Conservation (phyloP, 441 rosid species). For the Raphanus hybrid region DNA sequence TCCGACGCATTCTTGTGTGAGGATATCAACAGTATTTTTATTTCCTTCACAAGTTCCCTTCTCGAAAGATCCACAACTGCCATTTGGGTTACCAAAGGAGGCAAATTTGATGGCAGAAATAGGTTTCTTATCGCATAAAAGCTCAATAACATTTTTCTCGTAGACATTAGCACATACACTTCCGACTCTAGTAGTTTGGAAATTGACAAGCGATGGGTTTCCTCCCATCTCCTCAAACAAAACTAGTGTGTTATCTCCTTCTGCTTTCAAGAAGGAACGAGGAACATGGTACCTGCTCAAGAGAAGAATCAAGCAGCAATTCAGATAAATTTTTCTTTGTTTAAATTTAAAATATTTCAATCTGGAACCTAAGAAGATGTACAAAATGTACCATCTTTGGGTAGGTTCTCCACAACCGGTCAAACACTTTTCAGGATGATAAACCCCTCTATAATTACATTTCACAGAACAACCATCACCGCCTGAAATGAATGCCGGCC, state of each 20-base stretch:
- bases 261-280: neutral
- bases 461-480: conserved; percentile 45
- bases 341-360: neutral
- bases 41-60: neutral
- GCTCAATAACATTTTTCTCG: neutral
- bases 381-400: neutral
- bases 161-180: neutral
- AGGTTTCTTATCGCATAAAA: neutral
- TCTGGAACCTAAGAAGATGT: neutral
- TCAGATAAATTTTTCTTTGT: neutral
- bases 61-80: neutral
- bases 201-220: neutral
- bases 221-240: neutral
- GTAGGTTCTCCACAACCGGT: neutral
- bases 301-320: neutral
- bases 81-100: neutral
- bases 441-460: conserved; percentile 62
- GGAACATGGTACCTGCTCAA: neutral
- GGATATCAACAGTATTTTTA: neutral
- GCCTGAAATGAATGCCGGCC: conserved; percentile 55
- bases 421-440: conserved; percentile 19
- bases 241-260: neutral
- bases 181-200: neutral
- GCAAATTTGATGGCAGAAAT: neutral
- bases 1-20: neutral